These are phyloP conservation scores for Sugiyamaella novakii DNA, from an alignment of 1,139 yeast genomes.

Conservation along the genomic window DNA sequence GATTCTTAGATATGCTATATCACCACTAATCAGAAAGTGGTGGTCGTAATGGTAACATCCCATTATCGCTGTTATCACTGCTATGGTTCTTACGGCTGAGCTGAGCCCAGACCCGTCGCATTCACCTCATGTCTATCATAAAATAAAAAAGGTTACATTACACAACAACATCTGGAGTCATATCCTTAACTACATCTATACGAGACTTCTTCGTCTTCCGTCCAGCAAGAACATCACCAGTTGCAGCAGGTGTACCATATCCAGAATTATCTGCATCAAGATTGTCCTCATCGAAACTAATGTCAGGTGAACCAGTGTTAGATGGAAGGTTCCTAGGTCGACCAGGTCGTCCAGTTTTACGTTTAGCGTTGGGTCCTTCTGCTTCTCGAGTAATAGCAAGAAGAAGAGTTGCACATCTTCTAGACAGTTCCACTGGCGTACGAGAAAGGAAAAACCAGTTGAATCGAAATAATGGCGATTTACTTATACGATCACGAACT, in stretches of 20 bases:
- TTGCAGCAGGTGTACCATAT: constrained; percentile 20
- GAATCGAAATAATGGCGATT: constrained; percentile 75
- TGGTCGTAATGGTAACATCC: no score
- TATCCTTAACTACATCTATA: constrained; percentile 25
- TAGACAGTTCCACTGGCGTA: constrained; percentile 80
- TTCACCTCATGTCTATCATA: no score
- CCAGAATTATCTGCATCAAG: constrained; percentile 27
- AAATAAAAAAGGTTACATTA: no score
- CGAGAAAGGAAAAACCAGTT: constrained; percentile 91
- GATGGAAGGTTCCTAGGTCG: constrained; percentile 13
- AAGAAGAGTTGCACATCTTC: constrained; percentile 80
- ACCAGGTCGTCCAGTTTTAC: constrained; percentile 29
- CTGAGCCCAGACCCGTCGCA: no score
- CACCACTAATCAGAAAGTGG: no score
- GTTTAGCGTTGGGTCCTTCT: constrained; percentile 39
- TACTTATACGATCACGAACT: constrained; percentile 73
- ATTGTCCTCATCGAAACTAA: constrained; percentile 28
- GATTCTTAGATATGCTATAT: no score
- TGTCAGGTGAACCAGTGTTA: constrained; percentile 29
- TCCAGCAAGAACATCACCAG: constrained; percentile 24
- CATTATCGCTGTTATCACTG: no score
- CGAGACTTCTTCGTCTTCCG: constrained; percentile 31
- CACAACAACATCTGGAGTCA: constrained; percentile 15
- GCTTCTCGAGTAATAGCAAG: constrained; percentile 39
- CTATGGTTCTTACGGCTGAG: no score